Evolutionary conservation across 2,329 filamentous ascomycete species (phyloP).

Genomic region (Colletotrichum horii): DNA sequence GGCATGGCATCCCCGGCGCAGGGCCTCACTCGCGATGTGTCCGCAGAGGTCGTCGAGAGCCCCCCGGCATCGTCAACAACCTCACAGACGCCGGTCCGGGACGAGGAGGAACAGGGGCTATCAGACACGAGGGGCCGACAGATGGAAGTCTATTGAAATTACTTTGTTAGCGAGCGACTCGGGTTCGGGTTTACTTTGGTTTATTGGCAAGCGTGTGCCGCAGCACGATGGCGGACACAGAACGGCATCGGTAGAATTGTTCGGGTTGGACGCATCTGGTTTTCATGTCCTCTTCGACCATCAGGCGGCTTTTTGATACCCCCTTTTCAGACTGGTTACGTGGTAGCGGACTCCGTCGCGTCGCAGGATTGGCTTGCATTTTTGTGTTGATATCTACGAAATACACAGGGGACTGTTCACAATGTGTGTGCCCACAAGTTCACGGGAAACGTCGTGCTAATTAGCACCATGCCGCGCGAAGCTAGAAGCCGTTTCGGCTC

Average conservation of each 20-base stretch:
- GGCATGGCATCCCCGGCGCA: not conserved
- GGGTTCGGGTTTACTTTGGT: not conserved
- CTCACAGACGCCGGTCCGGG: not conserved
- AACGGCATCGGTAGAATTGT: not conserved
- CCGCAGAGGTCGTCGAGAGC: not conserved
- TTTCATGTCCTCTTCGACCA: not conserved
- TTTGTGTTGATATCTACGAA: not conserved
- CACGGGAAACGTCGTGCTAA: not conserved
- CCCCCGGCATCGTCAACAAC: not conserved
- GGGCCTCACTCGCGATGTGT: not conserved
- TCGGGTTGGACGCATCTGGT: not conserved
- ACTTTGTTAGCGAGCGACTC: not conserved
- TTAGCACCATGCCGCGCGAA: not conserved
- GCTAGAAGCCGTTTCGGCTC: not conserved
- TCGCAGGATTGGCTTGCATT: not conserved
- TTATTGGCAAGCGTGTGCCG: not conserved
- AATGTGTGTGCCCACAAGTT: not conserved
- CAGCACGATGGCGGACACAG: not conserved
- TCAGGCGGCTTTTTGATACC: constrained; percentile 8
- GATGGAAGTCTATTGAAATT: not conserved
- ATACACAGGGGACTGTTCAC: not conserved
- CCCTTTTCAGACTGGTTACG: not conserved
- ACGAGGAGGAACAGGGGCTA: not conserved
- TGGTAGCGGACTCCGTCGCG: not conserved
- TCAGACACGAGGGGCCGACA: not conserved